A percentile compares a stretch with the other conserved stretches of the same genome.
Evolutionary conservation across 306 rosid species (phyloP).

Genomic region (Lathyrus sativus): DNA sequence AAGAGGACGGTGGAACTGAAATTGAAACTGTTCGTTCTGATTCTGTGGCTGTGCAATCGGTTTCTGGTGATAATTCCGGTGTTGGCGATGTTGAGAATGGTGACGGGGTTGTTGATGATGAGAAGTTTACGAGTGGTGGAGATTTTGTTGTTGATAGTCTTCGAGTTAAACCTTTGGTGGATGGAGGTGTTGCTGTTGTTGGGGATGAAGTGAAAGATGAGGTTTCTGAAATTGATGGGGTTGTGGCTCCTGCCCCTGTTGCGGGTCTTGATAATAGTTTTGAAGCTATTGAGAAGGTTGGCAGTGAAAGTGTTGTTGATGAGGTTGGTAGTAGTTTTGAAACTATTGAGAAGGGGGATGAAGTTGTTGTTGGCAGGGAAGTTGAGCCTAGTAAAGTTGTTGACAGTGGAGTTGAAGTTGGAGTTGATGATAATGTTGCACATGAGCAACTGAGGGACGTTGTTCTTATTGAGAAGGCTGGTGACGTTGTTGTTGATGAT

Average conservation of each 20-base stretch:
- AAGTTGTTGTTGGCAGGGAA: constrained; percentile 18
- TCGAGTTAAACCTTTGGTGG: constrained; percentile 34
- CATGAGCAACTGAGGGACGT: constrained; percentile 31
- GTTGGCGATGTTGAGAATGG: constrained; percentile 34
- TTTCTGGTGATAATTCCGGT: constrained; percentile 20
- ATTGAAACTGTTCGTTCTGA: neutral
- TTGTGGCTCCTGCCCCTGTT: constrained; percentile 39
- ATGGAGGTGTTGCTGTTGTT: constrained; percentile 51
- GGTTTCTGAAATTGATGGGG: constrained; percentile 46
- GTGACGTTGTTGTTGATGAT: constrained; percentile 6
- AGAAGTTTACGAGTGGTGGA: constrained; percentile 30
- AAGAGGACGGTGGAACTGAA: constrained; percentile 21
- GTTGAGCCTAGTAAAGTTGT: constrained; percentile 15
- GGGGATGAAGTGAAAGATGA: constrained; percentile 47
- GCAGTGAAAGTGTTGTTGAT: constrained; percentile 1
- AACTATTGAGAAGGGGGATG: constrained; percentile 25
- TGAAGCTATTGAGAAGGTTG: constrained; percentile 41
- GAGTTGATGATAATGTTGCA: constrained; percentile 8
- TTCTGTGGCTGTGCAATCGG: constrained; percentile 35
- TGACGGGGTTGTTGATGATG: neutral
- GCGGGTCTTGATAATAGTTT: constrained; percentile 55
- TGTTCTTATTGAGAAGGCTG: constrained; percentile 29
- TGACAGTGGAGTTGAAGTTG: constrained; percentile 3
- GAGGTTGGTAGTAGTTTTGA: constrained; percentile 24
- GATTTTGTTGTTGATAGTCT: constrained; percentile 47